These are phyloP conservation scores for Allium sativum DNA, from an alignment of 106 monocot genomes.

Conservation along the genomic window DNA sequence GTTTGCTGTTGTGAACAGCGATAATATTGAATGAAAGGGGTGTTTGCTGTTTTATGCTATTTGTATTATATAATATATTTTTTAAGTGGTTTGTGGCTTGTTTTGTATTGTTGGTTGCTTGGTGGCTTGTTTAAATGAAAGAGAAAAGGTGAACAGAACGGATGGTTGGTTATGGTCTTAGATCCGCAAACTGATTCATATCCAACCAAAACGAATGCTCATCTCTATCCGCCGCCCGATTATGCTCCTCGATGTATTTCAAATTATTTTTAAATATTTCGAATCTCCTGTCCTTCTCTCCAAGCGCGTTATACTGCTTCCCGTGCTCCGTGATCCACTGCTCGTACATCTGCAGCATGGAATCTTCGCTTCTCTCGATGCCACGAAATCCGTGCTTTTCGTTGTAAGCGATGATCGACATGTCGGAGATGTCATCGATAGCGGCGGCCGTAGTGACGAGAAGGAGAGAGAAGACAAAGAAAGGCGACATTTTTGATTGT, in stretches of 20 bases:
- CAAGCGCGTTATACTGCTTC: slow-evolving; percentile 24
- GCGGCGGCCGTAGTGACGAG: slow-evolving; percentile 7
- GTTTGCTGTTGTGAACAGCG: no score
- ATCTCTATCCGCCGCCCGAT: slow-evolving; percentile 25
- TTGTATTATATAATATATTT: no score
- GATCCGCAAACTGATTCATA: slow-evolving; percentile 79
- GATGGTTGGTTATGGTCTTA: no score
- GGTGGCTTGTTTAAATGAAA: no score
- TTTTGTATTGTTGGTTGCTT: no score
- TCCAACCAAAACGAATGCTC: slow-evolving; percentile 44
- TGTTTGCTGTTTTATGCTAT: no score
- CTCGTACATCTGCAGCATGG: slow-evolving; percentile 37
- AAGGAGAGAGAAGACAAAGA: not conserved
- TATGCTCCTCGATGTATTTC: slow-evolving; percentile 67
- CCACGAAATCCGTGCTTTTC: slow-evolving; percentile 7
- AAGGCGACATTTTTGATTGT: no score
- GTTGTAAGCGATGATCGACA: slow-evolving; percentile 32
- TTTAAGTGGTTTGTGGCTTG: no score
- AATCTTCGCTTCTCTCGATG: slow-evolving; percentile 33
- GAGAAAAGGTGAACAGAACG: no score
- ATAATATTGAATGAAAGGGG: no score
- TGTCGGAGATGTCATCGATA: slow-evolving; percentile 5
- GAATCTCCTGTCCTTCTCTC: slow-evolving; percentile 41
- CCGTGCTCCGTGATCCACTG: slow-evolving; percentile 29
- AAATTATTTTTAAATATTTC: slow-evolving; percentile 77